A percentile compares a stretch with the other conserved stretches of the same genome.
These are phyloP conservation scores for Suhomyces wounanorum DNA, from an alignment of 1,139 yeast genomes.

Conservation along the genomic window DNA sequence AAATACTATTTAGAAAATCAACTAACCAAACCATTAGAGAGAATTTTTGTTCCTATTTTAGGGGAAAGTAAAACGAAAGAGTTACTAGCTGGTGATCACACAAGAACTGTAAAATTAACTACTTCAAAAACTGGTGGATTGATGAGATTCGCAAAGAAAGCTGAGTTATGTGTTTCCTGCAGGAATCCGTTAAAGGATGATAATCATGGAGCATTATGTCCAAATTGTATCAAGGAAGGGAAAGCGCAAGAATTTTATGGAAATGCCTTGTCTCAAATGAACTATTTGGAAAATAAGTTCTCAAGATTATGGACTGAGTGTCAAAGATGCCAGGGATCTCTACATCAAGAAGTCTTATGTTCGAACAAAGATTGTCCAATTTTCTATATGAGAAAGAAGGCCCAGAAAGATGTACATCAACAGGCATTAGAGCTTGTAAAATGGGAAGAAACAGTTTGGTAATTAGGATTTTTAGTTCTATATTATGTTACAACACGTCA, in stretches of 20 bases:
- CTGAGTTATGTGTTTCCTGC: conserved; percentile 87
- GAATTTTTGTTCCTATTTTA: conserved; percentile 93
- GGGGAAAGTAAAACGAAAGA: conserved; percentile 85
- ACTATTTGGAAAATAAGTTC: conserved; percentile 77
- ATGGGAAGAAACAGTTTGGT: conserved; percentile 70
- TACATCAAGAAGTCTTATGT: conserved; percentile 94
- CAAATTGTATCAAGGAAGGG: conserved; percentile 72
- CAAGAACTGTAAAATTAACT: conserved; percentile 71
- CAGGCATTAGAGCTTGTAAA: conserved; percentile 71
- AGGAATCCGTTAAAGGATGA: conserved; percentile 70
- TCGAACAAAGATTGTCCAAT: conserved; percentile 97
- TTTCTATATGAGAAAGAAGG: conserved; percentile 95
- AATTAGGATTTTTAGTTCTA: conserved; percentile 6
- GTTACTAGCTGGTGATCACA: conserved; percentile 77
- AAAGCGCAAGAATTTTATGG: conserved; percentile 68
- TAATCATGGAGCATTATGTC: conserved; percentile 79
- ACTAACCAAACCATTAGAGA: conserved; percentile 84
- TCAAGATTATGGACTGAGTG: conserved; percentile 97
- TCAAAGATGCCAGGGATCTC: conserved; percentile 94
- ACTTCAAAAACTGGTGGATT: conserved; percentile 75
- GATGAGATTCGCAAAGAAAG: conserved; percentile 88
- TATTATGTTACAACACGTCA: neutral
- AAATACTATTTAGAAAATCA: conserved; percentile 93
- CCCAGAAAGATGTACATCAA: conserved; percentile 78
- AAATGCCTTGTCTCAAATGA: conserved; percentile 75